These are phyloP conservation scores for Rhizophora apiculata DNA, from an alignment of 345 rosid genomes.

Conservation along the genomic window DNA sequence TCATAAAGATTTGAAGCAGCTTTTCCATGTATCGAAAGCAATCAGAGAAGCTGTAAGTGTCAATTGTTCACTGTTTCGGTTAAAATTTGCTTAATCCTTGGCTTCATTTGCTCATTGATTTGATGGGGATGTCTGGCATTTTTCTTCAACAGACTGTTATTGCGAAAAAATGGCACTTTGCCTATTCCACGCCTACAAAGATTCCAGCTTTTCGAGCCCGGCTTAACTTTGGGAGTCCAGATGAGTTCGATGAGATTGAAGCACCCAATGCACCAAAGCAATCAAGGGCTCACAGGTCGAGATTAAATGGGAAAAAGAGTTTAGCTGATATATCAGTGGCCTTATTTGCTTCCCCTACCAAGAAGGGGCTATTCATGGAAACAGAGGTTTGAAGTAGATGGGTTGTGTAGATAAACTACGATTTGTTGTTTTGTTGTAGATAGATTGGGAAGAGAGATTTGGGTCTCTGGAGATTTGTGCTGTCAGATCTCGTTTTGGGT, in stretches of 20 bases:
- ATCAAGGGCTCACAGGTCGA: constrained; percentile 25
- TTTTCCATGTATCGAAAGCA: constrained; percentile 53
- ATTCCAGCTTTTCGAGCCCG: constrained; percentile 41
- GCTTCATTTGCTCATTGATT: not conserved
- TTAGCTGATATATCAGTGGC: constrained; percentile 50
- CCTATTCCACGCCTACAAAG: constrained; percentile 67
- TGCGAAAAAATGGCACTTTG: constrained; percentile 61
- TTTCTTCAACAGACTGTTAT: constrained; percentile 43
- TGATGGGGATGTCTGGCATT: not conserved
- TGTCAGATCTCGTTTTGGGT: not conserved
- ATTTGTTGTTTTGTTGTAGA: not conserved
- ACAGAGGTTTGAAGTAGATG: not conserved
- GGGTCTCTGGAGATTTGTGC: no score
- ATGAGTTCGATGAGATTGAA: constrained; percentile 41
- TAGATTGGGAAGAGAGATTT: not conserved
- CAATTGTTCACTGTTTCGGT: not conserved
- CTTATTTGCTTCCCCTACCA: constrained; percentile 43
- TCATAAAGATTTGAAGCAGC: constrained; percentile 70
- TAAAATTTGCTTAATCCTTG: not conserved
- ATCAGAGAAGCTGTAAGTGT: constrained; percentile 73
- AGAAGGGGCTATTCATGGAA: constrained; percentile 21
- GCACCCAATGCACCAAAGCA: constrained; percentile 66
- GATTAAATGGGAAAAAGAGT: constrained; percentile 36
- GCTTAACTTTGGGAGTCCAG: constrained; percentile 24
- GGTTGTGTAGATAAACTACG: not conserved